Percentiles rank a stretch among this genome's conserved stretches.
Evolutionary conservation across 1,139 yeast genomes (phyloP).

Genomic region (Debaryomyces nepalensis): DNA sequence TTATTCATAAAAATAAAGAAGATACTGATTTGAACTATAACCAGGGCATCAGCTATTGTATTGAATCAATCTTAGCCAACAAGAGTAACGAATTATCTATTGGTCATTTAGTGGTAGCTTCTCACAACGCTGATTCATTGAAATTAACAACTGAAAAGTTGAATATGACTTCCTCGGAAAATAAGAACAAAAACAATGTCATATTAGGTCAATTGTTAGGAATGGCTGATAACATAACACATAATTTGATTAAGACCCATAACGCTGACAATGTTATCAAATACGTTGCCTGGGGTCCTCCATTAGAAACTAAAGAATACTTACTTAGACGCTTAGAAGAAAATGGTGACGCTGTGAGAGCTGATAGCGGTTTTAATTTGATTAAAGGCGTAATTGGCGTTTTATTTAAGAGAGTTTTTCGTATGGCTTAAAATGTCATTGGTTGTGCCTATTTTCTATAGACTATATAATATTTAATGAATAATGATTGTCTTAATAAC

Average conservation of each 20-base stretch:
- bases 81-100: constrained; percentile 56
- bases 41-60: constrained; percentile 65
- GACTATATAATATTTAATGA: constrained; percentile 9
- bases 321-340: constrained; percentile 90
- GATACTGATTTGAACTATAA: constrained; percentile 81
- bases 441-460: constrained; percentile 5
- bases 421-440: constrained; percentile 20
- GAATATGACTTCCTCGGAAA: constrained; percentile 25
- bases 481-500: constrained; percentile 4
- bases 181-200: constrained; percentile 60
- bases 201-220: constrained; percentile 92
- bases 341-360: constrained; percentile 93
- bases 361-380: constrained; percentile 82
- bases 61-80: constrained; percentile 59
- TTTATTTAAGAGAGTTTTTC: constrained; percentile 45
- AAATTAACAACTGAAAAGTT: constrained; percentile 67
- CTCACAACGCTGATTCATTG: constrained; percentile 86
- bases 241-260: constrained; percentile 66
- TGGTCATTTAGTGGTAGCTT: constrained; percentile 90
- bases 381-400: constrained; percentile 59
- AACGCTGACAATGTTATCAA: constrained; percentile 81
- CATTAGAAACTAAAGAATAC: constrained; percentile 90
- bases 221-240: constrained; percentile 91
- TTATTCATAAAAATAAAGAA: constrained; percentile 75
- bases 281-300: constrained; percentile 99